phyloP scores from a whole-genome alignment of 768 basidiomycete species.

The Pleurotus djamor region DNA sequence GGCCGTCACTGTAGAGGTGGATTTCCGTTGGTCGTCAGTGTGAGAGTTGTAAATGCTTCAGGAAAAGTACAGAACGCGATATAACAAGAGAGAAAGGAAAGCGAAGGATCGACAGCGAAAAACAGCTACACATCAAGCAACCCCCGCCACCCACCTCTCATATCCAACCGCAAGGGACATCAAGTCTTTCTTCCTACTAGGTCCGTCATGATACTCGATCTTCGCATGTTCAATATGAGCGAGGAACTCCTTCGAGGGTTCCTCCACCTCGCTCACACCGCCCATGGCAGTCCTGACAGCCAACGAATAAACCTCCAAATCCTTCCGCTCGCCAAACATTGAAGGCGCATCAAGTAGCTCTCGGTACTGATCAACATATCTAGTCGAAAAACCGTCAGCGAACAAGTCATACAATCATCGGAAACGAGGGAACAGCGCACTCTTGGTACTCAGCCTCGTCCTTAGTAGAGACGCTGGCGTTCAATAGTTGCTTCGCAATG shows the following conservation, averaged over 20 bases:
- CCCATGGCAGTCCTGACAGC: constrained; percentile 52
- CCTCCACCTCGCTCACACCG: constrained; percentile 29
- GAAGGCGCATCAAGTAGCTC: constrained; percentile 59
- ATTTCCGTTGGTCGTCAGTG: no score
- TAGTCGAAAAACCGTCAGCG: not conserved
- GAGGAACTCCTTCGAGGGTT: constrained; percentile 40
- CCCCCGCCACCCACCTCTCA: constrained; percentile 33
- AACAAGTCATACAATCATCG: not conserved
- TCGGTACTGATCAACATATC: constrained; percentile 72
- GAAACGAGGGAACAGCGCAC: constrained; percentile 28
- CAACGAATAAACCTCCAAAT: constrained; percentile 52
- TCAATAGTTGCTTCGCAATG: constrained; percentile 54
- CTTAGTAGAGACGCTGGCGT: constrained; percentile 60
- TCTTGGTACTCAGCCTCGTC: constrained; percentile 76
- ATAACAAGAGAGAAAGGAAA: no score
- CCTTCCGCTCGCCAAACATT: constrained; percentile 52
- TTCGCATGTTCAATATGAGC: constrained; percentile 42
- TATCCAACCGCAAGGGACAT: constrained; percentile 41
- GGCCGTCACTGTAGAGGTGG: no score
- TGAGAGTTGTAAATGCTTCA: no score
- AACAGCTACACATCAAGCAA: constrained; percentile 5
- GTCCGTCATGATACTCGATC: constrained; percentile 30
- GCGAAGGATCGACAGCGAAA: not conserved
- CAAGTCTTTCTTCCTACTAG: constrained; percentile 23
- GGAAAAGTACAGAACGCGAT: no score